Percentiles rank a stretch among this genome's conserved stretches.
phyloP scores from a whole-genome alignment of 1,284 basidiomycete species.

The Salmacisia buchloeana region DNA sequence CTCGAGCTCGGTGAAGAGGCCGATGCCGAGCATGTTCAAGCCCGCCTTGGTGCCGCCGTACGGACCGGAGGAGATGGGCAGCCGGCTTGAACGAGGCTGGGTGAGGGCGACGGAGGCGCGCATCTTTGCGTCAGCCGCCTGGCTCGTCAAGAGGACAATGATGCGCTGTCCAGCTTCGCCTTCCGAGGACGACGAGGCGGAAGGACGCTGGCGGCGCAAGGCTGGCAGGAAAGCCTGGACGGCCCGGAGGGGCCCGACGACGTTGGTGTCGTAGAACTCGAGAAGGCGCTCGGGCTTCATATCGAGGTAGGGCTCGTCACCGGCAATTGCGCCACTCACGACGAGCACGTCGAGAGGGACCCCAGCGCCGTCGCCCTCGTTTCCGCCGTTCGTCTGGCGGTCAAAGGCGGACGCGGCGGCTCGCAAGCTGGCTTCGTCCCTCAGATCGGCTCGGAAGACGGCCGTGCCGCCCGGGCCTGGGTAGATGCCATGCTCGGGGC shows the following conservation, averaged over 20 bases:
- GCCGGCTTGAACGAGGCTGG: neutral
- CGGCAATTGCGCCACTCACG: slow-evolving; percentile 10
- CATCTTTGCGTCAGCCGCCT: neutral
- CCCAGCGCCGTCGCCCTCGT: neutral
- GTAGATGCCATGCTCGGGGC: no score
- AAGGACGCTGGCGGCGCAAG: neutral
- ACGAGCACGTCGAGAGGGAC: slow-evolving; percentile 7
- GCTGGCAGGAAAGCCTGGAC: slow-evolving; percentile 15
- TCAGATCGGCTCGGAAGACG: slow-evolving; percentile 15
- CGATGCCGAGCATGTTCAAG: slow-evolving; percentile 13
- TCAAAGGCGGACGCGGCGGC: neutral
- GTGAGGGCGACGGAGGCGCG: slow-evolving; percentile 1
- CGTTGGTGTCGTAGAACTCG: slow-evolving; percentile 12
- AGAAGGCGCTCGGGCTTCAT: neutral
- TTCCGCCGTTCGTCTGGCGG: no score
- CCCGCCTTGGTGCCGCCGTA: slow-evolving; percentile 13
- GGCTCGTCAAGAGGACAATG: slow-evolving; percentile 2
- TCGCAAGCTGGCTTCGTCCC: neutral
- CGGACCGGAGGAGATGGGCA: slow-evolving; percentile 1
- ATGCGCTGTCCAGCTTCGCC: slow-evolving; percentile 2
- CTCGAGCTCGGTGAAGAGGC: slow-evolving; percentile 12
- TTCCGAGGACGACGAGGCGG: no score
- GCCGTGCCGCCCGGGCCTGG: no score
- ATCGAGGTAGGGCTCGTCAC: slow-evolving; percentile 7
- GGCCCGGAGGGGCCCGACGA: slow-evolving; percentile 13